Percentiles rank a stretch among this genome's conserved stretches.
These are phyloP conservation scores for Penicillium longicatenatum DNA, from an alignment of 495 filamentous ascomycete genomes.

Conservation along the genomic window DNA sequence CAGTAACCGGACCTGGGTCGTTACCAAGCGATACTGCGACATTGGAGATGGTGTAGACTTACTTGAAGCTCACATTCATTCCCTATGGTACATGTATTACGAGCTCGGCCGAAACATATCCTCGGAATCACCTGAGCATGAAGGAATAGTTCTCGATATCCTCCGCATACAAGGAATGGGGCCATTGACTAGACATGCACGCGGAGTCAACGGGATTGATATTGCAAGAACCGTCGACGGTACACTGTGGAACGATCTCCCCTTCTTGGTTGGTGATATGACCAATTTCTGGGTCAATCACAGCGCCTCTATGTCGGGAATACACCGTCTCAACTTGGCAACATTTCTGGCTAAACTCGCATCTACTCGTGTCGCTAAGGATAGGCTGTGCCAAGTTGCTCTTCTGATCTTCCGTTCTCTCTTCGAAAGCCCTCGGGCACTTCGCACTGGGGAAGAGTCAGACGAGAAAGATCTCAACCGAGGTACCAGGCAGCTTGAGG, in stretches of 20 bases:
- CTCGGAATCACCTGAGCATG: slow-evolving; percentile 19
- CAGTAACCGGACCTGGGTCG: slow-evolving; percentile 18
- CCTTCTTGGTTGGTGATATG: slow-evolving; percentile 25
- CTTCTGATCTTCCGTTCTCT: slow-evolving; percentile 18
- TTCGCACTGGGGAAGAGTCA: slow-evolving; percentile 14
- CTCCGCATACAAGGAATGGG: slow-evolving; percentile 25
- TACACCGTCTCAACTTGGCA: slow-evolving; percentile 23
- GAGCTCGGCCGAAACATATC: slow-evolving; percentile 17
- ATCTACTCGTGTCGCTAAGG: slow-evolving; percentile 20
- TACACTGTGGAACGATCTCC: slow-evolving; percentile 25
- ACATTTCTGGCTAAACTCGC: slow-evolving; percentile 24
- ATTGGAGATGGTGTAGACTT: slow-evolving; percentile 22
- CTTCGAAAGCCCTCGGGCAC: slow-evolving; percentile 15
- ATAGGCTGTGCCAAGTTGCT: slow-evolving; percentile 23
- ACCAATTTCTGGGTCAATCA: slow-evolving; percentile 18
- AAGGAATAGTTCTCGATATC: slow-evolving; percentile 25
- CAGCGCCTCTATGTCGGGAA: slow-evolving; percentile 16
- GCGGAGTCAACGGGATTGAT: slow-evolving; percentile 16
- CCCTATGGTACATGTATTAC: slow-evolving; percentile 25
- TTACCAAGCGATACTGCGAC: slow-evolving; percentile 21
- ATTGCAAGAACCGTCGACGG: slow-evolving; percentile 22
- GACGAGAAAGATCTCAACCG: slow-evolving; percentile 20
- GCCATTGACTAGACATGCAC: slow-evolving; percentile 18
- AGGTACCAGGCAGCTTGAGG: slow-evolving; percentile 11
- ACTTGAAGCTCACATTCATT: slow-evolving; percentile 20